Evolutionary conservation across 2,329 filamentous ascomycete genomes (phyloP), one percentile per base, ranked within the genome.

Genomic region (Sporothrix inflata): DNA sequence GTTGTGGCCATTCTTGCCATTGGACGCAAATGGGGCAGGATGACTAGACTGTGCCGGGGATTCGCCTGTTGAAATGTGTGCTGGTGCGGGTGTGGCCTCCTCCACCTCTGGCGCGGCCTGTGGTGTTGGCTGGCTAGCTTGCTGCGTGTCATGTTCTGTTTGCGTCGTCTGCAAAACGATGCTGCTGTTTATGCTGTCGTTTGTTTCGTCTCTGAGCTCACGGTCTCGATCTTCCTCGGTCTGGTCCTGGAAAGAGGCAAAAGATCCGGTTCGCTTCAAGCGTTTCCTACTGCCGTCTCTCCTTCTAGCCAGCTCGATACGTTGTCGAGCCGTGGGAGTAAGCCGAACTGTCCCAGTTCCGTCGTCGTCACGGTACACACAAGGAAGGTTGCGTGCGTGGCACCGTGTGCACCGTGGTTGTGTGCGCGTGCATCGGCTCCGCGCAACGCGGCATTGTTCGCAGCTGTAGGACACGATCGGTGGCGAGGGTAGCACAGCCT

Each of bases 391-490:
- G 9, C 57, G 57, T 27, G 27, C 6, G 7, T n/a, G 7, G 30
- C 57, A 61, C 4, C 57, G 57, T n/a, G 57, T 12, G 24, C 57
- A 61, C 9, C 19, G 27, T 30, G 57, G 57, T 3, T n/a, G 30
- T 14, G 57, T n/a, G 57, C 57, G 57, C 11, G 57, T 61, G 6
- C 57, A 61, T 40, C 34, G 27, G 57, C 57, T 61, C 7, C 57
- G 14, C 5, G 57, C 57, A n/a, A 40, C 19, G n/a, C 57, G 57
- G 27, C 57, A 61, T 8, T 61, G 57, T 7, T 61, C 30, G 57
- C 57, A 61, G 11, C 57, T 61, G 11, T 14, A 30, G 4, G 27
- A 30, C n/a, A 5, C 24, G 21, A 57, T n/a, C 24, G 27, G 21
- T 12, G 51, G 51, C 2, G 24, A 55, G 24, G 53, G 53, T 9